These are phyloP conservation scores for Backusella luteola DNA, from an alignment of 192 early-diverging fungal species.

Conservation along the genomic window DNA sequence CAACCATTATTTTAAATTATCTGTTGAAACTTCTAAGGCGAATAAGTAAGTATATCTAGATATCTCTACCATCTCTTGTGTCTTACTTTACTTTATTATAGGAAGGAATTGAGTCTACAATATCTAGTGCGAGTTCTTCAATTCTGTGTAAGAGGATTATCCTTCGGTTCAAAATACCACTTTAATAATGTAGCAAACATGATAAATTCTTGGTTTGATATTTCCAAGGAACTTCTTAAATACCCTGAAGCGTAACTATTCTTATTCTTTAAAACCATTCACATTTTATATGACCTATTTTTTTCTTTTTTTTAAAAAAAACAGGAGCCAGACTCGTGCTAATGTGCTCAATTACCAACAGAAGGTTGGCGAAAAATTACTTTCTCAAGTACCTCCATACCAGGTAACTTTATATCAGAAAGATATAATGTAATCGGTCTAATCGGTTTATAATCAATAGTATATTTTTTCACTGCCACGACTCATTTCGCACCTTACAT, in stretches of 20 bases:
- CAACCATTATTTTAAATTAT: not conserved
- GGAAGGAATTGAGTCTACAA: not conserved
- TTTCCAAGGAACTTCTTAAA: slow-evolving; percentile 42
- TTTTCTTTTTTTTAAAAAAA: not conserved
- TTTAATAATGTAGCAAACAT: slow-evolving; percentile 84
- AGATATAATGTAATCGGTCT: not conserved
- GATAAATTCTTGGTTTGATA: slow-evolving; percentile 83
- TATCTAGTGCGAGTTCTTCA: not conserved
- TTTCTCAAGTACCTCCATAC: not conserved
- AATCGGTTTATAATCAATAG: not conserved
- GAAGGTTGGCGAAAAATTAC: not conserved
- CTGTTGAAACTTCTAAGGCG: not conserved
- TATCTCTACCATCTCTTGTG: not conserved
- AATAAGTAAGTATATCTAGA: not conserved
- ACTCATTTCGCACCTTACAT: slow-evolving; percentile 10
- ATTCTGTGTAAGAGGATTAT: slow-evolving; percentile 44
- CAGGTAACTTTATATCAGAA: not conserved
- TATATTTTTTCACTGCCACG: slow-evolving; percentile 7
- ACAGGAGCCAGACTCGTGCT: not conserved
- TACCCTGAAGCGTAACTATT: not conserved
- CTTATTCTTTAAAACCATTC: not conserved
- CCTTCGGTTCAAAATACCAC: slow-evolving; percentile 72
- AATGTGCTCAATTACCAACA: not conserved
- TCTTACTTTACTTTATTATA: not conserved
- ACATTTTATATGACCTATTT: not conserved